These are phyloP conservation scores for Boletus sensibilis DNA, from an alignment of 768 basidiomycete genomes.

Conservation along the genomic window DNA sequence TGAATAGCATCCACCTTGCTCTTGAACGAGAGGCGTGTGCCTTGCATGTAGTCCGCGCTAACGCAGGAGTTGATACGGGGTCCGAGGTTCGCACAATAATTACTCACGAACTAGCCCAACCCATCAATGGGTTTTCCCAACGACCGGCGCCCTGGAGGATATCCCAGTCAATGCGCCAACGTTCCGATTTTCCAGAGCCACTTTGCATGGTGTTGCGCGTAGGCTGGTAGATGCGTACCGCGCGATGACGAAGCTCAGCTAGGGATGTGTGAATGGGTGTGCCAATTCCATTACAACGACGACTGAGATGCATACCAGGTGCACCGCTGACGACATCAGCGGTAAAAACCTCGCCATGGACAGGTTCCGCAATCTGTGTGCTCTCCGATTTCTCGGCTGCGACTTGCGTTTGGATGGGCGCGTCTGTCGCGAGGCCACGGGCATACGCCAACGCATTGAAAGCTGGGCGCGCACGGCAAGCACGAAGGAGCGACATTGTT, in stretches of 20 bases:
- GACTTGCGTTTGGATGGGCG: constrained; percentile 23
- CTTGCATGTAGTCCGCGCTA: constrained; percentile 96
- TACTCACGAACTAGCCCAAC: constrained; percentile 90
- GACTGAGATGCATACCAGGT: constrained; percentile 53
- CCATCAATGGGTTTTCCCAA: constrained; percentile 99
- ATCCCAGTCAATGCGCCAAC: constrained; percentile 96
- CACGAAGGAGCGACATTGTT: constrained; percentile 58
- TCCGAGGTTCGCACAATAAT: background rate
- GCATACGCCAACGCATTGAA: constrained; percentile 10
- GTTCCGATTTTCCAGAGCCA: constrained; percentile 77
- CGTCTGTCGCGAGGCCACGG: constrained; percentile 24
- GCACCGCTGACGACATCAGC: constrained; percentile 87
- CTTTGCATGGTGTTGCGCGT: constrained; percentile 96
- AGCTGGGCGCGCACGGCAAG: constrained; percentile 34
- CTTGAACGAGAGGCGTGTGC: constrained; percentile 77
- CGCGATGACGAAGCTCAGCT: constrained; percentile 85
- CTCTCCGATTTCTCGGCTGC: constrained; percentile 22
- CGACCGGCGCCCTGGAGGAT: constrained; percentile 83
- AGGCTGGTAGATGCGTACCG: constrained; percentile 90
- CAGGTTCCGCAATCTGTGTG: constrained; percentile 43
- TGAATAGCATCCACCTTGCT: constrained; percentile 89
- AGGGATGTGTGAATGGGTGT: background rate
- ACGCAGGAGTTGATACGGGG: background rate
- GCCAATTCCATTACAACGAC: background rate
- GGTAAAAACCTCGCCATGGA: constrained; percentile 60